Percentiles rank a stretch among this genome's conserved stretches.
phyloP scores from a whole-genome alignment of 2,329 filamentous ascomycete genomes.

The Calonectria pseudoreteaudii region DNA sequence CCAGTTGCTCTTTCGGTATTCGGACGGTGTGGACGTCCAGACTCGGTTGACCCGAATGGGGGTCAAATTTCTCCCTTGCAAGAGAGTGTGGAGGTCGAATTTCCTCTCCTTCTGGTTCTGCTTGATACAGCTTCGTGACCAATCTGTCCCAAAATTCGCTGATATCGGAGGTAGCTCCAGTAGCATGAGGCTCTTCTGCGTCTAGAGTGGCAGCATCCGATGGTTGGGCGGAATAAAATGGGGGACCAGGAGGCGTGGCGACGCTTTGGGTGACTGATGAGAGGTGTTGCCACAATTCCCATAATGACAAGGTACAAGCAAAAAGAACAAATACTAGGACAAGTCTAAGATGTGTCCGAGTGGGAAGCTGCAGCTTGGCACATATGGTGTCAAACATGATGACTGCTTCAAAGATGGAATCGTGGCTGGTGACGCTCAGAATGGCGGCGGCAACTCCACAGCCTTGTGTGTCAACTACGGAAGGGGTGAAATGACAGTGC shows the following conservation, averaged over 20 bases:
- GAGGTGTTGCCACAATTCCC: slow-evolving; percentile 33
- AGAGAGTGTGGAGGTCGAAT: slow-evolving; percentile 27
- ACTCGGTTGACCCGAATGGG: slow-evolving; percentile 10
- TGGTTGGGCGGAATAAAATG: not conserved
- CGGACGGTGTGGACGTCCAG: slow-evolving; percentile 30
- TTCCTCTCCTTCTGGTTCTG: slow-evolving; percentile 29
- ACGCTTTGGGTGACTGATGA: slow-evolving; percentile 29
- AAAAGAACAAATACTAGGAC: slow-evolving; percentile 26
- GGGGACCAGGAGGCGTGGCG: not conserved
- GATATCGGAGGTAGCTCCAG: slow-evolving; percentile 17
- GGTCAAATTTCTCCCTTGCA: slow-evolving; percentile 32
- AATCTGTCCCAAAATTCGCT: slow-evolving; percentile 31
- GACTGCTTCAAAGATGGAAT: not conserved
- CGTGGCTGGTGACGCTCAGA: not conserved
- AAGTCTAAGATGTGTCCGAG: slow-evolving; percentile 26
- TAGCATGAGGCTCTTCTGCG: not conserved
- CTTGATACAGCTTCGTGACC: slow-evolving; percentile 17
- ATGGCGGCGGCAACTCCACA: not conserved
- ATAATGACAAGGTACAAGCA: slow-evolving; percentile 30
- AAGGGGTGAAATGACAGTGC: not conserved
- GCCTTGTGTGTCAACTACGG: not conserved
- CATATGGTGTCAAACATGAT: slow-evolving; percentile 13
- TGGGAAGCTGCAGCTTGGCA: slow-evolving; percentile 10
- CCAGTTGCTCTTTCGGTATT: slow-evolving; percentile 15
- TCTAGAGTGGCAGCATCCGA: not conserved